Conservation (phyloP, 306 rosid species). For the Mimosa bimucronata region DNA sequence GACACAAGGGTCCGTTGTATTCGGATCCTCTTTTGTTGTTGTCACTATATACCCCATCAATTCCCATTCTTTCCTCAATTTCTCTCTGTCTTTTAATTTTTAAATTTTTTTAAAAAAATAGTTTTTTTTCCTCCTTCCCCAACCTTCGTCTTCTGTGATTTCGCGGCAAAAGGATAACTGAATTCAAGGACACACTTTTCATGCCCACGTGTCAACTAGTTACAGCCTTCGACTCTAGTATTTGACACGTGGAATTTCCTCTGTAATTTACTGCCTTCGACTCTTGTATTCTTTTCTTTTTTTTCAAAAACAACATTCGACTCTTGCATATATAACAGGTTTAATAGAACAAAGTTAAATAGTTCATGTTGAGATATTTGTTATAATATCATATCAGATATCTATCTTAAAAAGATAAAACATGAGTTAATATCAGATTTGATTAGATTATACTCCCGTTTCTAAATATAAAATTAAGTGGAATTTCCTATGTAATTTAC, state of each 20-base stretch:
- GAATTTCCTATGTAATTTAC: no score
- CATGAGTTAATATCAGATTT: no score
- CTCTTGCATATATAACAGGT: no score
- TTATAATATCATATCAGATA: no score
- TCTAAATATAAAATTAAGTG: no score
- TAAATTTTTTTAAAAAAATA: no score
- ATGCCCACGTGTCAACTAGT: background rate
- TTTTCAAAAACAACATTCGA: no score
- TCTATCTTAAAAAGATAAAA: no score
- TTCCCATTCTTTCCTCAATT: slow-evolving; percentile 25
- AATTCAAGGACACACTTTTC: background rate
- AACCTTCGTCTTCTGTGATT: background rate
- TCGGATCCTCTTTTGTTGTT: slow-evolving; percentile 44
- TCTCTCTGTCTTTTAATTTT: background rate
- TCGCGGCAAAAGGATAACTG: slow-evolving; percentile 20
- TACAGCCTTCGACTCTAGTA: background rate
- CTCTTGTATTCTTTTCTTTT: no score
- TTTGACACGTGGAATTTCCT: background rate
- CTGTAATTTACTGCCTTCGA: background rate
- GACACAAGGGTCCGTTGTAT: slow-evolving; percentile 37
- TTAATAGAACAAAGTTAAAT: no score
- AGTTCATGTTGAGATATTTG: no score
- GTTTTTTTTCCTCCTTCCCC: background rate
- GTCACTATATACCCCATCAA: slow-evolving; percentile 9
- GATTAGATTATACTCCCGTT: no score